These are phyloP conservation scores for Roridomyces roridus DNA, from an alignment of 768 basidiomycete genomes.

Conservation along the genomic window DNA sequence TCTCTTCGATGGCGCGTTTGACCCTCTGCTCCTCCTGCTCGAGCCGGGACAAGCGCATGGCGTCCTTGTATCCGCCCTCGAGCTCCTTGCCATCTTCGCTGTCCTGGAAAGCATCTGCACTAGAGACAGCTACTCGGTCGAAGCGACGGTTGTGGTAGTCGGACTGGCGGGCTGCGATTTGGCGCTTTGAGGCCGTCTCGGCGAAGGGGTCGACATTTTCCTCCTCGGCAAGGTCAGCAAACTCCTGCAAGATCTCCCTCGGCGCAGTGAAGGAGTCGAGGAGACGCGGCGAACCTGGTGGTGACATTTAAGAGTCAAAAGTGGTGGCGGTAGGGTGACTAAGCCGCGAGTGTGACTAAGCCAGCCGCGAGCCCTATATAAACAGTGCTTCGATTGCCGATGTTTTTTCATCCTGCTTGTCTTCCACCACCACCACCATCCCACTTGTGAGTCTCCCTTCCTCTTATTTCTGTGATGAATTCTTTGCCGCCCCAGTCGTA, in stretches of 20 bases:
- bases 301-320: slow-evolving; percentile 46
- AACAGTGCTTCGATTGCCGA: slow-evolving; percentile 14
- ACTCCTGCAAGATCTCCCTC: slow-evolving; percentile 93
- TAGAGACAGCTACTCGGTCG: slow-evolving; percentile 80
- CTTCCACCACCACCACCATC: not conserved
- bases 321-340: not conserved
- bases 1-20: slow-evolving; percentile 84
- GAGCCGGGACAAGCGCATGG: slow-evolving; percentile 88
- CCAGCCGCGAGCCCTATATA: slow-evolving; percentile 26
- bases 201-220: slow-evolving; percentile 92
- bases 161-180: slow-evolving; percentile 91
- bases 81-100: slow-evolving; percentile 69
- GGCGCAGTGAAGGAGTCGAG: slow-evolving; percentile 93
- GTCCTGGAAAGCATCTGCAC: slow-evolving; percentile 78
- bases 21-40: slow-evolving; percentile 94
- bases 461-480: slow-evolving; percentile 53
- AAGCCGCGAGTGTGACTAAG: slow-evolving; percentile 8
- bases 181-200: slow-evolving; percentile 90
- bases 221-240: slow-evolving; percentile 91
- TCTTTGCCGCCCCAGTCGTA: slow-evolving; percentile 83
- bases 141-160: slow-evolving; percentile 96
- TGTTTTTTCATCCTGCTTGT: slow-evolving; percentile 25
- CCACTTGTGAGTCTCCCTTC: slow-evolving; percentile 36
- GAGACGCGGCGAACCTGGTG: slow-evolving; percentile 70
- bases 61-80: slow-evolving; percentile 94